Percentiles rank a stretch among this genome's conserved stretches.
Evolutionary conservation across 306 rosid genomes (phyloP).

Genomic region (Datisca glomerata): DNA sequence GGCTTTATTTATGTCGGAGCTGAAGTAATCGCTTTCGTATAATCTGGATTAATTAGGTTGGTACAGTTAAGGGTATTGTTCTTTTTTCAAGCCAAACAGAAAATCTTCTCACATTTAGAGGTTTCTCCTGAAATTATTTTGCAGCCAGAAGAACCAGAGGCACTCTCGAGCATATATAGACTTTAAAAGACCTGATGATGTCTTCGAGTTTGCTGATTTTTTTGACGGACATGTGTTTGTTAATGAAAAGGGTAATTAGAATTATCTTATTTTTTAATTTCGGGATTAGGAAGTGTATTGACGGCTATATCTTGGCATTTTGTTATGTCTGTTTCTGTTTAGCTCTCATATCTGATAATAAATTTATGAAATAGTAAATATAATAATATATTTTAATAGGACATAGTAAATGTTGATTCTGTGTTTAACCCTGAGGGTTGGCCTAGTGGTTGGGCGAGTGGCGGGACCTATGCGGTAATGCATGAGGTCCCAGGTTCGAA

Average conservation of each 20-base stretch:
- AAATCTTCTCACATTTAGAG: conserved; percentile 9
- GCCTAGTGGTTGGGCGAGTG: no score
- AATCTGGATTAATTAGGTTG: no score
- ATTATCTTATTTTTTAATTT: neutral
- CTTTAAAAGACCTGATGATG: conserved; percentile 62
- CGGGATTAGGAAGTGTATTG: no score
- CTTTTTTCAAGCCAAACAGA: neutral
- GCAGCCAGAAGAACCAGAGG: conserved; percentile 69
- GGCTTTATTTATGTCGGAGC: no score
- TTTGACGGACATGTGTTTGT: conserved; percentile 87
- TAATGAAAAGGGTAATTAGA: conserved; percentile 65
- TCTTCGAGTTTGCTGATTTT: conserved; percentile 68
- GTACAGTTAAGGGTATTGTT: no score
- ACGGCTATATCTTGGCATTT: no score
- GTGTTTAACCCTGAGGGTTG: no score
- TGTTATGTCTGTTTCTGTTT: conserved; percentile 8
- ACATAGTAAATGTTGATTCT: conserved; percentile 3
- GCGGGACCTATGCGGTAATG: no score
- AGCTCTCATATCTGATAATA: conserved; percentile 1
- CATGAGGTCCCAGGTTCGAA: no score
- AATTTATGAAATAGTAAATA: no score
- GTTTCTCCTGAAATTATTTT: conserved; percentile 20
- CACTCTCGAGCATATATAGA: conserved; percentile 78
- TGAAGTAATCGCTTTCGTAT: no score
- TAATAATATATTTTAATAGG: neutral